These are phyloP conservation scores for Colletotrichum neosansevieriae DNA, from an alignment of 2,329 filamentous ascomycete genomes.

Conservation along the genomic window DNA sequence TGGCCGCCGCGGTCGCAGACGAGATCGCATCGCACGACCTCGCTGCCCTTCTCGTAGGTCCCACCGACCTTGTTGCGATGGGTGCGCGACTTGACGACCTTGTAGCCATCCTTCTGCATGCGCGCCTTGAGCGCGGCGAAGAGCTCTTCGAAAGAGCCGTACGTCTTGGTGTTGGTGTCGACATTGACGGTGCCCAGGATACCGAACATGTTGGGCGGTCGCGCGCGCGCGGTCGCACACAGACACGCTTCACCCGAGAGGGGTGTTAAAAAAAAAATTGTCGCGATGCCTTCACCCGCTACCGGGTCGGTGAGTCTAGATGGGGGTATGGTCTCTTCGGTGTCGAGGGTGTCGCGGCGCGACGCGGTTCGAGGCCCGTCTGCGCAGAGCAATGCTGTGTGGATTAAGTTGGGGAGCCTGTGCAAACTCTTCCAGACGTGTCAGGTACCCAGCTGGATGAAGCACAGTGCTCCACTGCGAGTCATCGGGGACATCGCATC, in stretches of 20 bases:
- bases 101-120: slow-evolving; percentile 60
- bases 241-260: not conserved
- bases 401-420: slow-evolving; percentile 41
- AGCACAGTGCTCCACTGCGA: slow-evolving; percentile 35
- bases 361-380: slow-evolving; percentile 30
- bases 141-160: slow-evolving; percentile 56
- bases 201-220: slow-evolving; percentile 54
- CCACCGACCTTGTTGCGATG: slow-evolving; percentile 57
- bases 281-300: slow-evolving; percentile 31
- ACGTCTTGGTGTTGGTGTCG: slow-evolving; percentile 48
- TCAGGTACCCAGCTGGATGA: slow-evolving; percentile 29
- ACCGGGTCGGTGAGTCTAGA: slow-evolving; percentile 33
- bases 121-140: slow-evolving; percentile 55
- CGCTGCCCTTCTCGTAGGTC: slow-evolving; percentile 55
- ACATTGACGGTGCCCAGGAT: slow-evolving; percentile 55
- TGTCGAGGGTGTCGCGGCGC: slow-evolving; percentile 43
- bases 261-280: not conserved
- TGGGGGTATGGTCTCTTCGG: slow-evolving; percentile 21
- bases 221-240: not conserved
- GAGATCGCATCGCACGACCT: slow-evolving; percentile 58
- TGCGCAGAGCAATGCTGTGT: slow-evolving; percentile 39
- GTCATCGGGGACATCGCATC: slow-evolving; percentile 14
- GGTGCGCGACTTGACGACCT: slow-evolving; percentile 59
- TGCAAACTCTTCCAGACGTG: slow-evolving; percentile 40
- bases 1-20: slow-evolving; percentile 60